Base-by-base conservation (phyloP, 495 filamentous ascomycete species). In the Polyplosphaeria fusca region DNA sequence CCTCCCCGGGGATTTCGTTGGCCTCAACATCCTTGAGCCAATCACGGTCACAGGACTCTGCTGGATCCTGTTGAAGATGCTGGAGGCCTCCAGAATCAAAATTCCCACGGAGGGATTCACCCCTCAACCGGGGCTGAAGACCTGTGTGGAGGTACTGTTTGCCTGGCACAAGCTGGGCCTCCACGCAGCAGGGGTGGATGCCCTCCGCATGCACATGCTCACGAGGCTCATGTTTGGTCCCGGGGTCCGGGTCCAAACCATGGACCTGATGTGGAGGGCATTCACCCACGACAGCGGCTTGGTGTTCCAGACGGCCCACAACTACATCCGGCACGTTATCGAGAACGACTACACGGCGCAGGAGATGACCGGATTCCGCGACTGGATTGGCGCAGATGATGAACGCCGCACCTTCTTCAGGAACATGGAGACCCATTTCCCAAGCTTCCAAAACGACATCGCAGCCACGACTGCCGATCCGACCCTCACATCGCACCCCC, bases 21-120 rank as follows among this genome's bases (percentile, higher is more conserved):
- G 55, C 28, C 45, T 52, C 42, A 32, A 59, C 19, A 52, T 59
- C 55, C 47, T 12, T 1, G 27, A 13, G 1, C 2, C 24, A 14
- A 28, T 59, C 28, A 4, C 20, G 23, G 18, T 19, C 7, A 27
- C 2, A 23, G 55, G 24, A 7, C 23, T 59, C 5, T 7, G 3
- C 7, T 52, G 28, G 27, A 39, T 59, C 24, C 5, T 59, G 13
- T 12, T 20, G 2, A 46, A 23, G 1, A 59, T 59, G 47, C 28
- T 45, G 19, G 23, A 45, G 9, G 16, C 30, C 4, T 28, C 30
- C 13, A 41, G 55, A 1, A 2, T 27, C 3, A 20, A 42, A 7
- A 42, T 13, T 7, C 5, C 39, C 9, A 42, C 11, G 5, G 9
- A 19, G 7, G 7, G 39, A 5, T 13, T 20, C 20, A 5, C 5